phyloP scores from a whole-genome alignment of 1,284 basidiomycete genomes.

The Trametes pubescens region DNA sequence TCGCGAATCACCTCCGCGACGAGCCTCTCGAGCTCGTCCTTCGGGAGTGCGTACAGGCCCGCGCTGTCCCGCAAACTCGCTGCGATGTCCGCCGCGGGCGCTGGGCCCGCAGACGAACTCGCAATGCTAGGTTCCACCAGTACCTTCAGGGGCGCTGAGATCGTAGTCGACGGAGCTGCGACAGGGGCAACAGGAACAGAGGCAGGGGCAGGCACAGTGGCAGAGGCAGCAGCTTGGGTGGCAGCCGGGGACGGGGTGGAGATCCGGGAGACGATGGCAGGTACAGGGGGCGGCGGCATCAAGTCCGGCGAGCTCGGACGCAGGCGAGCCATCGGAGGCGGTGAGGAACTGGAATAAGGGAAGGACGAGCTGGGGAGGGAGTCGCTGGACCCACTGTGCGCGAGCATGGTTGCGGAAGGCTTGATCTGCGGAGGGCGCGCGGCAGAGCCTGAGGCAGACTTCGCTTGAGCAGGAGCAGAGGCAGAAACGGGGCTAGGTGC shows the following conservation, averaged over 20 bases:
- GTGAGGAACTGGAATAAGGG: conserved; percentile 22
- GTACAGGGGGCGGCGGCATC: conserved; percentile 34
- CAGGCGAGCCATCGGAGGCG: not conserved
- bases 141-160: not conserved
- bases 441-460: no score
- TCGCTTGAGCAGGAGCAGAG: not conserved
- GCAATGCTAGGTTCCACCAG: not conserved
- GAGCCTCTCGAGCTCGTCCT: conserved; percentile 42
- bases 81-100: conserved; percentile 4
- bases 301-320: conserved; percentile 18
- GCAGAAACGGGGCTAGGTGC: not conserved
- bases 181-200: not conserved
- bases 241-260: not conserved
- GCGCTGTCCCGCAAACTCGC: conserved; percentile 30
- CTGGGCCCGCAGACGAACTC: not conserved
- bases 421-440: conserved; percentile 3
- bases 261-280: conserved; percentile 7
- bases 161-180: not conserved
- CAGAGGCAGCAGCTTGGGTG: not conserved
- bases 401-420: not conserved
- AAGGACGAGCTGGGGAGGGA: conserved; percentile 26
- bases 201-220: not conserved
- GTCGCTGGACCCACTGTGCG: conserved; percentile 18
- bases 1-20: conserved; percentile 44
- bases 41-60: conserved; percentile 39